phyloP scores from a whole-genome alignment of 495 filamentous ascomycete species.

The Bryoglossum gracile region DNA sequence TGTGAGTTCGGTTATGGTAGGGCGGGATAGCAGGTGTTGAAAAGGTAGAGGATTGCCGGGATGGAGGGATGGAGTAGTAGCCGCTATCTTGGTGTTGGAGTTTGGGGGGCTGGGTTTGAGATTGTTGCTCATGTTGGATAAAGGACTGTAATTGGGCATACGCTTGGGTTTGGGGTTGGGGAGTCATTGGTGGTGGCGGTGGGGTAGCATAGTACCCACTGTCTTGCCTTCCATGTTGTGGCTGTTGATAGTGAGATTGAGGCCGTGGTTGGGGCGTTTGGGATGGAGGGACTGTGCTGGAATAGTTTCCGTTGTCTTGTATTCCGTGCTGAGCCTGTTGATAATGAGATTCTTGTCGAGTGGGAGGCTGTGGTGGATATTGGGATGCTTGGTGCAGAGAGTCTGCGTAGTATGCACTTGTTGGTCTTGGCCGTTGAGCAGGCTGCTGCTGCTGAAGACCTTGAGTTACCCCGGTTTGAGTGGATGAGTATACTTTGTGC shows the following conservation, averaged over 20 bases:
- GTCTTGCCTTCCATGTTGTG: too few relatives aligned
- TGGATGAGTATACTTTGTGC: too few relatives aligned
- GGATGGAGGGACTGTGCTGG: not conserved
- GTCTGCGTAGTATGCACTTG: too few relatives aligned
- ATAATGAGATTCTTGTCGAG: not conserved
- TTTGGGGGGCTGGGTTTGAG: not conserved
- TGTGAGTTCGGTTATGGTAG: not conserved
- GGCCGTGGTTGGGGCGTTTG: conserved; percentile 1
- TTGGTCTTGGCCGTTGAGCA: not conserved
- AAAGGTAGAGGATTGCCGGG: conserved; percentile 2
- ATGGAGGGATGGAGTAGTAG: conserved; percentile 15
- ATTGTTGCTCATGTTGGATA: not conserved
- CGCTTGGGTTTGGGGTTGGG: not conserved
- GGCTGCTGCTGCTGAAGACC: not conserved
- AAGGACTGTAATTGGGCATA: not conserved
- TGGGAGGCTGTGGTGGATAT: not conserved
- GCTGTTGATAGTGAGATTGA: not conserved
- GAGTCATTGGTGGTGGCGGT: not conserved
- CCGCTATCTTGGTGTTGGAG: conserved; percentile 14
- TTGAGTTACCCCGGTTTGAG: too few relatives aligned
- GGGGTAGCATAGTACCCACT: too few relatives aligned
- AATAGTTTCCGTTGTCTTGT: too few relatives aligned
- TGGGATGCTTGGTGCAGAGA: not conserved
- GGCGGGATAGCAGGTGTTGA: not conserved
- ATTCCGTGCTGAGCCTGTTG: too few relatives aligned